Percentiles rank a stretch among this genome's conserved stretches.
Conservation (phyloP, 495 filamentous ascomycete species). For the Xylaria palmicola region DNA sequence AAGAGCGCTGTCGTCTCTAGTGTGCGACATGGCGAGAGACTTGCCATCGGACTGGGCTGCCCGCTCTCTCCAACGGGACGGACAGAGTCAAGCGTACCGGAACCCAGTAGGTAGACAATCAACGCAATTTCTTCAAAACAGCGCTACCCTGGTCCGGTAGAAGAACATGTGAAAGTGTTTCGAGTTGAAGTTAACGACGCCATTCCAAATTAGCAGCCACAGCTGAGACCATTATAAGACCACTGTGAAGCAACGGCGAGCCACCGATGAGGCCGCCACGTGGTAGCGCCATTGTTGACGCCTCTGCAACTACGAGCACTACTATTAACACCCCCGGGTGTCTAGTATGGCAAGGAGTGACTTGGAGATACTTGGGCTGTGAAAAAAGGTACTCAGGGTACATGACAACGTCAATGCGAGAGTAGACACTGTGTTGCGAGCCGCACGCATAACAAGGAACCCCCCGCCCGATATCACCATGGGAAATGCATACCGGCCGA, state of each 20-base stretch:
- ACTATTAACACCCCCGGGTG: not conserved
- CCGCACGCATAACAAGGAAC: too few relatives aligned
- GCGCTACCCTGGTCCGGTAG: too few relatives aligned
- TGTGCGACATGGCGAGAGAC: too few relatives aligned
- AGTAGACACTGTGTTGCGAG: not conserved
- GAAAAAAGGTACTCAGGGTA: not conserved
- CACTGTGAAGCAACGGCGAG: not conserved
- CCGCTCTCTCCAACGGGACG: too few relatives aligned
- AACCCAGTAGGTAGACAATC: too few relatives aligned
- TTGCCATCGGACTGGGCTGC: too few relatives aligned
- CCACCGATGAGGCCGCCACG: not conserved
- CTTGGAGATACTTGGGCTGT: not conserved
- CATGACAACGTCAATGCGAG: too few relatives aligned
- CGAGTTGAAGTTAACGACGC: too few relatives aligned
- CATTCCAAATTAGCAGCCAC: not conserved
- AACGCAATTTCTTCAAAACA: too few relatives aligned
- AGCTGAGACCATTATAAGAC: not conserved
- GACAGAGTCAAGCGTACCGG: too few relatives aligned
- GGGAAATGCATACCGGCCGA: not conserved
- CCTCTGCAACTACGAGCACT: not conserved
- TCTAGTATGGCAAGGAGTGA: not conserved
- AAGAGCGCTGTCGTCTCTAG: too few relatives aligned
- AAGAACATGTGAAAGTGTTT: too few relatives aligned
- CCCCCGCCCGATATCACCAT: not conserved
- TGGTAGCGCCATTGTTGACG: not conserved